Evolutionary conservation across 2,329 filamentous ascomycete genomes (phyloP).

Genomic region (Hypoxylon sp.): DNA sequence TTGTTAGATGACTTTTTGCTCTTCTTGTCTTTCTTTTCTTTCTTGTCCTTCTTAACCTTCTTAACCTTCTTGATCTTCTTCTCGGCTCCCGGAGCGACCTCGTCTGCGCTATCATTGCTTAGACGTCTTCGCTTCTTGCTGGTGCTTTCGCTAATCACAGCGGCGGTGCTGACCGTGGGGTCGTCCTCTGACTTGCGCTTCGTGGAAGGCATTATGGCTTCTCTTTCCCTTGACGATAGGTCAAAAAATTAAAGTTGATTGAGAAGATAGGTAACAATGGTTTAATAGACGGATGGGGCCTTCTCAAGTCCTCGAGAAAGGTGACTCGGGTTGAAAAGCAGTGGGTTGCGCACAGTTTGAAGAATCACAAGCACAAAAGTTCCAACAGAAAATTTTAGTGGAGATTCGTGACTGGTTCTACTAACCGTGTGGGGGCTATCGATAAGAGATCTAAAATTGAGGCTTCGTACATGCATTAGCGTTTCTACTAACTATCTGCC

Average conservation of each 20-base stretch:
- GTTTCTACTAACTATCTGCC: not conserved
- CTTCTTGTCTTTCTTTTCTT: slow-evolving; percentile 46
- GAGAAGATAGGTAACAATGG: not conserved
- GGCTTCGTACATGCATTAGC: slow-evolving; percentile 14
- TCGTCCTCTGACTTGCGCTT: slow-evolving; percentile 54
- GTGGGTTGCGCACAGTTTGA: slow-evolving; percentile 40
- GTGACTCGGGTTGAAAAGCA: slow-evolving; percentile 10
- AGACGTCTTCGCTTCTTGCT: slow-evolving; percentile 52
- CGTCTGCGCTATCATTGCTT: slow-evolving; percentile 38
- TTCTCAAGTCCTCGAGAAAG: not conserved
- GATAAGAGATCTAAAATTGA: not conserved
- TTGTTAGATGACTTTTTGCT: slow-evolving; percentile 42
- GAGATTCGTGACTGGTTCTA: slow-evolving; percentile 54
- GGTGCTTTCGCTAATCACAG: slow-evolving; percentile 31
- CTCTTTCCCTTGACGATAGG: not conserved
- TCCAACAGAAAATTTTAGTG: slow-evolving; percentile 64
- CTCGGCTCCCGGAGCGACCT: slow-evolving; percentile 27
- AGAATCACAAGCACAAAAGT: slow-evolving; percentile 30
- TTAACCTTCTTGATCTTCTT: slow-evolving; percentile 48
- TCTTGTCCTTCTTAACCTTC: slow-evolving; percentile 47
- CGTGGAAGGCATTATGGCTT: slow-evolving; percentile 43
- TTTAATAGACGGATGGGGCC: not conserved
- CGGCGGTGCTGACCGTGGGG: slow-evolving; percentile 35
- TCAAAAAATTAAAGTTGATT: not conserved
- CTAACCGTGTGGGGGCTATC: slow-evolving; percentile 21